Evolutionary conservation across 2,329 filamentous ascomycete species (phyloP), one percentile per base, ranked within the genome.

Genomic region (Blumeriella jaapii): DNA sequence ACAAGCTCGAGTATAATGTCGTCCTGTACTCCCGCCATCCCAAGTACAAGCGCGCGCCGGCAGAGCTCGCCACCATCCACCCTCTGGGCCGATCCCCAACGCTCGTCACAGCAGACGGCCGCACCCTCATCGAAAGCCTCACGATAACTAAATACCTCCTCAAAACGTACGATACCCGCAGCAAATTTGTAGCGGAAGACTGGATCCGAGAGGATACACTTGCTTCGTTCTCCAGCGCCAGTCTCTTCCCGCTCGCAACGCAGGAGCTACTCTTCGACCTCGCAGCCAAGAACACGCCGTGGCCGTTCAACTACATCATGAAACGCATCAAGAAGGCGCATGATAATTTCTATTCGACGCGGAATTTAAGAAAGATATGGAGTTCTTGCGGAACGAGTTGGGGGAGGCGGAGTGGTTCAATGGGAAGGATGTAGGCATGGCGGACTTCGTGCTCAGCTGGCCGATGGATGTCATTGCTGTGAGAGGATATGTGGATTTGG

Each of bases 11-110:
- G 22, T 93, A 91, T 59, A 72, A 86, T 43, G 26, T 49, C 22
- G 65, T 78, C 33, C 87, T 79, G 64, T 82, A 82, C 57, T 16
- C 26, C 8, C 78, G 87, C 34, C 55, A 64, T 44, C 60, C 60
- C 42, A 52, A 63, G 39, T 68, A 77, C 39, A 69, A 64, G 51
- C 65, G 80, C 10, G 86, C 86, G 0, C 83, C 84, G 2, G 63
- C 74, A 0, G 78, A 82, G 51, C 68, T 94, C 28, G 16, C 32
- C 13, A 74, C 79, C 2, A 62, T 93, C 17, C 83, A 93, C 52
- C 81, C 82, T 0, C 67, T 94, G 3, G 87, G 87, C 46, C 93
- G 93, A 56, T 84, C 83, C 1, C 87, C 87, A 0, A 61, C 85
- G 28, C 61, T 95, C 46, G 45, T 53, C 25, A 53, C 53, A 14